Percentiles rank a stretch among this genome's conserved stretches.
These are phyloP conservation scores for Xylariaceae sp. DNA, from an alignment of 2,329 filamentous ascomycete species.

Conservation along the genomic window DNA sequence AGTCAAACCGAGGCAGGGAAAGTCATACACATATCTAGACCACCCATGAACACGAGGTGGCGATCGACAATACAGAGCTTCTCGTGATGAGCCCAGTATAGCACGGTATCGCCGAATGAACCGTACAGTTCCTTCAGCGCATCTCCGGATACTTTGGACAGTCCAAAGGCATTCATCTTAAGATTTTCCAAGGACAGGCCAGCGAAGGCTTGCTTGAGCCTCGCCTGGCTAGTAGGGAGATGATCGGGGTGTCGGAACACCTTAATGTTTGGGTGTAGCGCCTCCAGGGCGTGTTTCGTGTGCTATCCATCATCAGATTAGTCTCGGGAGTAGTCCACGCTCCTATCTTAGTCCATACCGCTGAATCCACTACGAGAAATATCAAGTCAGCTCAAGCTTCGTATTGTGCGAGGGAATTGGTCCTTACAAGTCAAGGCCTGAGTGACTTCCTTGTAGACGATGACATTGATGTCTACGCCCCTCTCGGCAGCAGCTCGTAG, in stretches of 20 bases:
- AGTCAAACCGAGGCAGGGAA: not conserved
- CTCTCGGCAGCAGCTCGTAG: conserved; percentile 75
- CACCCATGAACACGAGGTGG: conserved; percentile 82
- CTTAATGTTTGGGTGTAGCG: conserved; percentile 73
- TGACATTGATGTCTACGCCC: conserved; percentile 76
- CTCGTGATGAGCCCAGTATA: conserved; percentile 93
- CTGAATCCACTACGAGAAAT: conserved; percentile 34
- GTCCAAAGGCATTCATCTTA: conserved; percentile 38
- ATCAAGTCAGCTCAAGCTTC: conserved; percentile 13
- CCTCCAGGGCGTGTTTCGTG: conserved; percentile 73
- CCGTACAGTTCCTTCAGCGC: conserved; percentile 76
- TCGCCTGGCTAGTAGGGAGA: conserved; percentile 58
- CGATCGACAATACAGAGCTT: conserved; percentile 81
- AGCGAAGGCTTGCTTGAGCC: conserved; percentile 59
- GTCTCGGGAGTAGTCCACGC: not conserved
- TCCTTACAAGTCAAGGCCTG: conserved; percentile 72
- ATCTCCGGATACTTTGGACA: conserved; percentile 64
- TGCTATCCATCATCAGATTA: conserved; percentile 42
- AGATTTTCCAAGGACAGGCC: conserved; percentile 41
- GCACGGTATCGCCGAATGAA: conserved; percentile 69
- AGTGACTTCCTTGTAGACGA: conserved; percentile 89
- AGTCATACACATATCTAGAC: conserved; percentile 67
- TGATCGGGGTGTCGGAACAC: conserved; percentile 92
- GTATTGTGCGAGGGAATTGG: conserved; percentile 26
- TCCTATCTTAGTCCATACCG: conserved; percentile 28